These are phyloP conservation scores for Colletotrichum sublineola DNA, from an alignment of 2,329 filamentous ascomycete species.

Conservation along the genomic window DNA sequence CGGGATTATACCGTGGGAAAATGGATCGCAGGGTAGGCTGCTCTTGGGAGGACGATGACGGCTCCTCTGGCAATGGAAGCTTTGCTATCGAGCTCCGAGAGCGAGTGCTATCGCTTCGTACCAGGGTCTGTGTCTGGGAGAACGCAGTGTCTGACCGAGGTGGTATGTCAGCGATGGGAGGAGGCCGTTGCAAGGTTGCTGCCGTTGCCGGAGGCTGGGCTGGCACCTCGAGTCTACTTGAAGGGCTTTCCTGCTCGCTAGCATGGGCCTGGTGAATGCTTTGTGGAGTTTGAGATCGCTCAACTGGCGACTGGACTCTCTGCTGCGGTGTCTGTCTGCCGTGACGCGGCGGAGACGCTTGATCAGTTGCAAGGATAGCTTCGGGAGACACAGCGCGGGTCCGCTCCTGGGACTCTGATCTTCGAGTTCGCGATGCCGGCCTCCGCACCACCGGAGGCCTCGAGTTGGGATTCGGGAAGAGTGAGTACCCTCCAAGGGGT, in stretches of 20 bases:
- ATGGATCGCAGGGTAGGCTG: constrained; percentile 73
- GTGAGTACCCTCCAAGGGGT: constrained; percentile 65
- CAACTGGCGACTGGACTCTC: constrained; percentile 51
- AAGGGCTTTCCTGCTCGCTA: constrained; percentile 24
- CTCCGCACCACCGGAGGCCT: constrained; percentile 58
- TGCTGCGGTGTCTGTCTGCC: constrained; percentile 52
- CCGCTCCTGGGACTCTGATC: constrained; percentile 54
- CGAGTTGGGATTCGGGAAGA: constrained; percentile 66
- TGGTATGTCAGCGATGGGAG: constrained; percentile 58
- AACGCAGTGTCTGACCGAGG: constrained; percentile 65
- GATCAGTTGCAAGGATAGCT: constrained; percentile 43
- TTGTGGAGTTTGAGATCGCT: constrained; percentile 50
- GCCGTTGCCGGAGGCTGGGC: constrained; percentile 38
- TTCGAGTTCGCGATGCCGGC: constrained; percentile 56
- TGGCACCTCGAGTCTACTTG: constrained; percentile 27
- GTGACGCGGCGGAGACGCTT: constrained; percentile 50
- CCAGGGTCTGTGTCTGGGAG: constrained; percentile 64
- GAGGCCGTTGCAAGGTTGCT: constrained; percentile 54
- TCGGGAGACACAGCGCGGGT: constrained; percentile 53
- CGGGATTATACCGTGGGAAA: constrained; percentile 81
- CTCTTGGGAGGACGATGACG: constrained; percentile 44
- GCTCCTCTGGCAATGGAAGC: constrained; percentile 57
- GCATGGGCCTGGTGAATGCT: constrained; percentile 42
- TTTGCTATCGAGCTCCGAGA: constrained; percentile 72
- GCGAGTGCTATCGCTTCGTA: constrained; percentile 62